Evolutionary conservation across 2,329 filamentous ascomycete genomes (phyloP).

Genomic region (Pseudogymnoascus sp.): DNA sequence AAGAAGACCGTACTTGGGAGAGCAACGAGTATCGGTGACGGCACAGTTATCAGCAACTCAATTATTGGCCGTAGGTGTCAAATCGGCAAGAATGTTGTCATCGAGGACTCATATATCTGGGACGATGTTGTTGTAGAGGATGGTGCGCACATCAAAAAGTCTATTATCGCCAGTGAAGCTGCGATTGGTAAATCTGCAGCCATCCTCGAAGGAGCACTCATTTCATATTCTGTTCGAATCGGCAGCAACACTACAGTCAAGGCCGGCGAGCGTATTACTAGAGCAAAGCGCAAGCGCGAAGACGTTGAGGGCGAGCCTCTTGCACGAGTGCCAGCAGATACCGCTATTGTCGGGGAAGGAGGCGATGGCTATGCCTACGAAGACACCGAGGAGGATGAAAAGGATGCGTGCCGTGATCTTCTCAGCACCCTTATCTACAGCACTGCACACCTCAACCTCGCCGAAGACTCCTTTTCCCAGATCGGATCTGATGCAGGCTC

Average conservation of each 20-base stretch:
- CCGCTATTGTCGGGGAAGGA: constrained; percentile 46
- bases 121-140: constrained; percentile 74
- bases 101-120: constrained; percentile 82
- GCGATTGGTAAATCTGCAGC: constrained; percentile 63
- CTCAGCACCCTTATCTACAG: constrained; percentile 38
- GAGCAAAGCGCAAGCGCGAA: constrained; percentile 33
- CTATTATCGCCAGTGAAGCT: constrained; percentile 69
- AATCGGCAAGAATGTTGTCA: constrained; percentile 75
- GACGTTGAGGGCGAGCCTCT: constrained; percentile 22
- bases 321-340: constrained; percentile 36
- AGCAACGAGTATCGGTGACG: constrained; percentile 66
- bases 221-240: constrained; percentile 73
- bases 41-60: constrained; percentile 63
- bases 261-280: constrained; percentile 33
- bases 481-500: constrained; percentile 46
- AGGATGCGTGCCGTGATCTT: constrained; percentile 48
- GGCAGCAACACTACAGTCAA: constrained; percentile 49
- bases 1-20: constrained; percentile 68
- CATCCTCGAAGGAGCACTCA: constrained; percentile 64
- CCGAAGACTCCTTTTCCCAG: constrained; percentile 55
- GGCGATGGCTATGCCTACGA: constrained; percentile 60
- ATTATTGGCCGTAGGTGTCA: constrained; percentile 78
- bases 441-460: constrained; percentile 31
- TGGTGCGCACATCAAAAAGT: constrained; percentile 59
- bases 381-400: constrained; percentile 53